Conservation (phyloP, 1,284 basidiomycete species). For the Peniophora sp. region DNA sequence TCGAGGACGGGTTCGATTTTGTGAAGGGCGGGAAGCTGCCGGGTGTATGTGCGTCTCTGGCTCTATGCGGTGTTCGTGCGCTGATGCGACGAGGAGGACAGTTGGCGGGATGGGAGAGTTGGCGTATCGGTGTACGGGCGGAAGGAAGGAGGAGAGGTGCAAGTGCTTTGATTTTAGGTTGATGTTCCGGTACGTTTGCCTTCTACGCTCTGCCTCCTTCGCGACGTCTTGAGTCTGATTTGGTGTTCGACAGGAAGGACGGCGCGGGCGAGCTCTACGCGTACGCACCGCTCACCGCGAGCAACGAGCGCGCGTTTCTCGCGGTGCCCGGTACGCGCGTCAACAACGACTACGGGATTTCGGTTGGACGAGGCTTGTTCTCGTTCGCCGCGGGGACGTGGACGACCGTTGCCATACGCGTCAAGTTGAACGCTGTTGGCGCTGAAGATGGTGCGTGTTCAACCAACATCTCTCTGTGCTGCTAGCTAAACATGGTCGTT, state of each 20-base stretch:
- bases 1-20: constrained; percentile 50
- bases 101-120: constrained; percentile 48
- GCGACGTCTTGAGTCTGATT: neutral
- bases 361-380: constrained; percentile 50
- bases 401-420: constrained; percentile 51
- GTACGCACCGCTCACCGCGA: constrained; percentile 40
- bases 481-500: neutral
- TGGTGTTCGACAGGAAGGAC: constrained; percentile 34
- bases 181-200: constrained; percentile 51
- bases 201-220: neutral
- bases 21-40: constrained; percentile 59
- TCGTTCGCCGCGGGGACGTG: constrained; percentile 39
- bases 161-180: constrained; percentile 52
- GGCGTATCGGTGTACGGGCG: constrained; percentile 54
- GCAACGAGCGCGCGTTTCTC: constrained; percentile 34
- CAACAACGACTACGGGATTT: constrained; percentile 52
- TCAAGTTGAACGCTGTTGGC: constrained; percentile 53
- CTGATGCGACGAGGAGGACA: no score
- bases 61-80: neutral
- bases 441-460: constrained; percentile 30
- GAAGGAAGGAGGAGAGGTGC: constrained; percentile 44
- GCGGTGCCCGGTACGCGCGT: constrained; percentile 44
- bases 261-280: constrained; percentile 50
- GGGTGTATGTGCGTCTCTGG: constrained; percentile 44
- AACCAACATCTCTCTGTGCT: neutral